phyloP scores from a whole-genome alignment of 1,284 basidiomycete genomes.

The Heterobasidion annosum region DNA sequence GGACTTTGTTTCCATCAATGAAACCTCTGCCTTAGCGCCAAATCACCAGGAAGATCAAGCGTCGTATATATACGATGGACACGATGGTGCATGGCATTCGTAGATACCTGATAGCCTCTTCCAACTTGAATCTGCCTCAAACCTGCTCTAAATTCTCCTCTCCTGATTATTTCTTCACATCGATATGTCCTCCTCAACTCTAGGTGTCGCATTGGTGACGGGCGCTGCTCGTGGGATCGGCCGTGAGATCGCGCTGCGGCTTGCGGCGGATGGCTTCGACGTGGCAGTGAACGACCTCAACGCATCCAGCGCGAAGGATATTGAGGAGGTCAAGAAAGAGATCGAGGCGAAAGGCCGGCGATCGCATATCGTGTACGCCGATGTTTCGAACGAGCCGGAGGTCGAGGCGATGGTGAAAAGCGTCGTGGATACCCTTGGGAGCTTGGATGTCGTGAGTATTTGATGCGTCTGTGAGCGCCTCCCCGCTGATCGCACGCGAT shows the following conservation, averaged over 20 bases:
- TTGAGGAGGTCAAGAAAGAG: not conserved
- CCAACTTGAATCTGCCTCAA: no score
- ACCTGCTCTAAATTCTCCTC: no score
- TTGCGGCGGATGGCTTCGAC: constrained; percentile 13
- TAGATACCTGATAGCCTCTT: no score
- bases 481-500: not conserved
- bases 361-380: not conserved
- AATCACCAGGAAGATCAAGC: not conserved
- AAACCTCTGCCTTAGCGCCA: not conserved
- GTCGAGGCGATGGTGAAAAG: constrained; percentile 25
- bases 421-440: constrained; percentile 21
- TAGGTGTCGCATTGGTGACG: constrained; percentile 12
- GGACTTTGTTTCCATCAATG: no score
- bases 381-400: constrained; percentile 12
- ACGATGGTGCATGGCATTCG: no score
- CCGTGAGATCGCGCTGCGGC: constrained; percentile 10
- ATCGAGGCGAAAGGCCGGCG: not conserved
- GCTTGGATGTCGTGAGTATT: constrained; percentile 25
- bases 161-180: not conserved
- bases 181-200: not conserved
- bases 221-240: constrained; percentile 14
- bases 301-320: not conserved
- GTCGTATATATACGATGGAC: not conserved
- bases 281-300: constrained; percentile 11
- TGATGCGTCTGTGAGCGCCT: not conserved